Percentiles rank a stretch among this genome's conserved stretches.
These are phyloP conservation scores for Phoma herbarum DNA, from an alignment of 2,329 filamentous ascomycete species.

Conservation along the genomic window DNA sequence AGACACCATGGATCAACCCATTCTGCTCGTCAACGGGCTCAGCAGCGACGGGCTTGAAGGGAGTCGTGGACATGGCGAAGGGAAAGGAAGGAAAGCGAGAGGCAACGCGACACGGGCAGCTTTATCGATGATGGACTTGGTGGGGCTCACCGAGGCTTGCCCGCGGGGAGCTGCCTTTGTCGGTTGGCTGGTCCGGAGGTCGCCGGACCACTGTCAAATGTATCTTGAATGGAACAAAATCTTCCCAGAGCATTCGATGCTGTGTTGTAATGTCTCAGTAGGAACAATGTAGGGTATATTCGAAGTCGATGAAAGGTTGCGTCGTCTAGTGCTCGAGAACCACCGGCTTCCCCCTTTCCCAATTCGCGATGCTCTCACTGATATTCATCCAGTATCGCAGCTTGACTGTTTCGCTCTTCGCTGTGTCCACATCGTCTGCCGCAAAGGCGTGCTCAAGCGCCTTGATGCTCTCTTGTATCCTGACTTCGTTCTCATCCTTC, in stretches of 20 bases:
- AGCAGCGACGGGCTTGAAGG: constrained; percentile 39
- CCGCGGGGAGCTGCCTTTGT: constrained; percentile 21
- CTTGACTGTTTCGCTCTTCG: constrained; percentile 75
- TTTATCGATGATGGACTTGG: constrained; percentile 26
- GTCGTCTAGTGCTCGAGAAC: constrained; percentile 61
- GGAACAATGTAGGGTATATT: constrained; percentile 8
- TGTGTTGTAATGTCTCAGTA: neutral
- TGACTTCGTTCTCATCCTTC: constrained; percentile 70
- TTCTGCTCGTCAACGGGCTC: constrained; percentile 48
- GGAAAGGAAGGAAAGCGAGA: constrained; percentile 23
- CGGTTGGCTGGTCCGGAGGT: constrained; percentile 14
- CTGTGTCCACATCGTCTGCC: constrained; percentile 69
- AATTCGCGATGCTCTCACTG: constrained; percentile 78
- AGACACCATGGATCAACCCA: constrained; percentile 63
- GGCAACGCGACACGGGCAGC: constrained; percentile 24
- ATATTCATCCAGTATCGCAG: constrained; percentile 94
- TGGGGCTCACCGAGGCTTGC: constrained; percentile 22
- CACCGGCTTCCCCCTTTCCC: constrained; percentile 79
- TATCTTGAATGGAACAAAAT: constrained; percentile 1
- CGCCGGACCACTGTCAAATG: constrained; percentile 5
- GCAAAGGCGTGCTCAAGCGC: constrained; percentile 71
- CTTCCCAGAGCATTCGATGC: neutral
- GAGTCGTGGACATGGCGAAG: constrained; percentile 46
- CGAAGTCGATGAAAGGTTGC: neutral
- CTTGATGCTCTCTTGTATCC: constrained; percentile 71